Evolutionary conservation across 805 yeast genomes (phyloP), one percentile per base, ranked within the genome.

Genomic region (Suhomyces sp.): DNA sequence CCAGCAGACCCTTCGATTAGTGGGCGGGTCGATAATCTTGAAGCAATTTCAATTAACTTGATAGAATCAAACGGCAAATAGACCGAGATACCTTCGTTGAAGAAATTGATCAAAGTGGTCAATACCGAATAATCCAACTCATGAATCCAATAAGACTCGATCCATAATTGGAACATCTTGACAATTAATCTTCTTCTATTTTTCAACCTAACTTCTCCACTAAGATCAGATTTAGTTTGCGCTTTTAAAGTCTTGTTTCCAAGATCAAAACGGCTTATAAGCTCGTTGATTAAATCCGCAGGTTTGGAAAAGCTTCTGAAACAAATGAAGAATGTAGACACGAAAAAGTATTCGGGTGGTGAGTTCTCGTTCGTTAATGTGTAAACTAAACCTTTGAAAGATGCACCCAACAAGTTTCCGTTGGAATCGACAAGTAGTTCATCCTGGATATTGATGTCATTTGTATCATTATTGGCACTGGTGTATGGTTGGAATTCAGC

Each of bases 61-160:
- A 82, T 81, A 2, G 88, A 75, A 57, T 88, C 93, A 19, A 85
- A 68, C 0, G 94, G 96, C 50, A 87, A 70, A 53, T 67, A 74
- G 10, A 67, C 62, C n/a, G 82, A 74, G n/a, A 85, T 76, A 12
- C 85, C 90, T 67, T 88, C 96, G 65, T 88, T 88, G 63, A 89
- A 85, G 64, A 90, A 87, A 62, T 88, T 88, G 45, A 88, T 78
- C 61, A 90, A 71, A 0, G 90, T 86, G 10, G 94, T 83, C 46
- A 91, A 70, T 40, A 85, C 72, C 24, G 68, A 70, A 55, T 80
- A 81, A 66, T 91, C 96, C 5, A 69, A 51, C 44, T 78, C 76
- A 47, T 80, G 82, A 57, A 85, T 82, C 97, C 97, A 93, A 65
- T 87, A 91, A 49, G 94, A 86, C 67, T 90, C 96, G 67, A 93